A percentile compares a stretch with the other conserved stretches of the same genome.
phyloP scores from a whole-genome alignment of 768 basidiomycete genomes.

The Boletales sp. region DNA sequence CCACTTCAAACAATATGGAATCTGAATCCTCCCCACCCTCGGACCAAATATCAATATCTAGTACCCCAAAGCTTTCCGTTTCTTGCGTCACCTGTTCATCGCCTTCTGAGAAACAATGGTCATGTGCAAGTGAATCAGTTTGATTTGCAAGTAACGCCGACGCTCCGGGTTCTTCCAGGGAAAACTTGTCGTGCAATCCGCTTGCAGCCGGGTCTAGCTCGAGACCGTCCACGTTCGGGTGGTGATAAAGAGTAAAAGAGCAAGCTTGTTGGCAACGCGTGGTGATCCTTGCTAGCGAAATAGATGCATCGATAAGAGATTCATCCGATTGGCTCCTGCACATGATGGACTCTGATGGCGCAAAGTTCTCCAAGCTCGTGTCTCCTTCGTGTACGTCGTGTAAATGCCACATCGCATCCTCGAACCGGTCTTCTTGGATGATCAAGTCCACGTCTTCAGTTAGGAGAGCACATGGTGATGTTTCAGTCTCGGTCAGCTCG shows the following conservation, averaged over 20 bases:
- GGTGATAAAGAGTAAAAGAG: constrained; percentile 16
- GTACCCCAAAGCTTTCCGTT: constrained; percentile 9
- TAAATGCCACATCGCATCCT: constrained; percentile 13
- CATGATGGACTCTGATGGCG: neutral
- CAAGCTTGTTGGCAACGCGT: constrained; percentile 11
- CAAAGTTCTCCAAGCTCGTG: too few relatives aligned
- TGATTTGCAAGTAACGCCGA: constrained; percentile 1
- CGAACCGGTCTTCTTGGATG: constrained; percentile 11
- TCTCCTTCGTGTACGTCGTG: neutral
- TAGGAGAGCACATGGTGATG: neutral
- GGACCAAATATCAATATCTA: constrained; percentile 5
- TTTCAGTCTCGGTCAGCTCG: constrained; percentile 12
- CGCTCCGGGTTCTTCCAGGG: constrained; percentile 19
- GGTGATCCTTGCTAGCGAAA: constrained; percentile 16
- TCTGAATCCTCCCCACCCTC: constrained; percentile 9
- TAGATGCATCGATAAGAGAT: constrained; percentile 24
- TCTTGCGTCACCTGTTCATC: constrained; percentile 15
- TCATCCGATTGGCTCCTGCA: constrained; percentile 10
- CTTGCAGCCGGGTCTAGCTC: constrained; percentile 8
- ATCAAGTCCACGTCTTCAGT: constrained; percentile 17
- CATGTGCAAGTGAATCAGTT: constrained; percentile 10
- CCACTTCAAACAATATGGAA: constrained; percentile 15
- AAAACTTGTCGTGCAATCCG: constrained; percentile 9
- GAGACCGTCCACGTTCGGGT: constrained; percentile 8
- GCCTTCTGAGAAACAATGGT: constrained; percentile 4